Conservation (phyloP, 441 rosid genomes). For the Dalechampia spathulata region DNA sequence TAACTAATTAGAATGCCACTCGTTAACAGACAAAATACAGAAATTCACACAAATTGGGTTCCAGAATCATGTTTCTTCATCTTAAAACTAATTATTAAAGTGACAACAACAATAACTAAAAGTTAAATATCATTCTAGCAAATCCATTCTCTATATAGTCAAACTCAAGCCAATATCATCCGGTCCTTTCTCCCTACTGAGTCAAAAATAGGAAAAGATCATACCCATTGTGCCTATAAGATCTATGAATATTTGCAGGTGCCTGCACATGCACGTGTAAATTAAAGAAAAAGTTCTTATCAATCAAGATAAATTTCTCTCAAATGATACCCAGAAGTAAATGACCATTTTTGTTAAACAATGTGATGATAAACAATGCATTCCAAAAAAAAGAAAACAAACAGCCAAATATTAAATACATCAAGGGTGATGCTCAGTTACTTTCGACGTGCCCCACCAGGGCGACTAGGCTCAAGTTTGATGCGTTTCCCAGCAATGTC, state of each 20-base stretch:
- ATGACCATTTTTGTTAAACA: neutral
- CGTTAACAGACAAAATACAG: neutral
- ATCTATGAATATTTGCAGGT: neutral
- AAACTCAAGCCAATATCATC: neutral
- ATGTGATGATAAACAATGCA: neutral
- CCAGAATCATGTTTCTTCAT: neutral
- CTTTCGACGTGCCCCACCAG: constrained; percentile 85
- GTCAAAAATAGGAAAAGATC: too few relatives aligned
- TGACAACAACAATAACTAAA: neutral
- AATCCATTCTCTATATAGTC: neutral
- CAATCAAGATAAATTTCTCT: constrained; percentile 1
- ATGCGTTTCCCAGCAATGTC: constrained; percentile 92
- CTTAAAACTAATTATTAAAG: neutral
- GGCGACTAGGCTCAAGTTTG: constrained; percentile 92
- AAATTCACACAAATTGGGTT: neutral
- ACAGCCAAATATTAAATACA: neutral
- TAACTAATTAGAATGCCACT: too few relatives aligned
- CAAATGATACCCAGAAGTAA: neutral
- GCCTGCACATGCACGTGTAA: neutral
- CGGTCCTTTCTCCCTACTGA: neutral
- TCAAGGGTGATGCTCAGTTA: constrained; percentile 17
- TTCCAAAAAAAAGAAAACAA: neutral
- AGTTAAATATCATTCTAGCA: neutral
- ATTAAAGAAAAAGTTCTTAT: neutral
- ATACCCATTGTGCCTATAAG: neutral